A percentile compares a stretch with the other conserved stretches of the same genome.
Evolutionary conservation across 257 asterid genomes (phyloP).

Genomic region (Gentiana straminea): DNA sequence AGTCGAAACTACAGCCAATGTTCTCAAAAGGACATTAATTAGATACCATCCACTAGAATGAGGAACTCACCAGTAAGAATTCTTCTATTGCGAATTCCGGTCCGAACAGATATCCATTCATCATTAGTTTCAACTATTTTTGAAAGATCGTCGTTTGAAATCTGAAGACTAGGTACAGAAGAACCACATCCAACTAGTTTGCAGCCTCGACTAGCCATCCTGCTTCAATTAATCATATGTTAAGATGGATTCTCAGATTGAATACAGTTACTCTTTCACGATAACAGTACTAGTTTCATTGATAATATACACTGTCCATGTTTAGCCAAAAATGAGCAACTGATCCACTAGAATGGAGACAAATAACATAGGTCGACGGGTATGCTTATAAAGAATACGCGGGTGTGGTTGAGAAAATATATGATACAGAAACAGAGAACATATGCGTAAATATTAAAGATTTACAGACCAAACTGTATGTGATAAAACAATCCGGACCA

Average conservation of each 20-base stretch:
- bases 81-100: conserved; percentile 84
- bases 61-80: conserved; percentile 45
- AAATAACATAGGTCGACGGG: no score
- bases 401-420: no score
- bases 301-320: no score
- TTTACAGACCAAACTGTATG: no score
- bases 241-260: conserved; percentile 4
- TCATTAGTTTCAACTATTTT: conserved; percentile 66
- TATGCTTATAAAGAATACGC: no score
- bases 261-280: not conserved
- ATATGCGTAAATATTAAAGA: no score
- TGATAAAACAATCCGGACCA: no score
- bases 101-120: conserved; percentile 82
- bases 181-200: conserved; percentile 91
- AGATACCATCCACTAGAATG: not conserved
- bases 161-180: conserved; percentile 59
- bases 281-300: no score
- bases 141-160: conserved; percentile 79
- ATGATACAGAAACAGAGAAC: no score
- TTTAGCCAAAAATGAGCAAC: no score
- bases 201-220: conserved; percentile 66
- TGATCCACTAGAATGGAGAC: no score
- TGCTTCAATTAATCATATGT: conserved; percentile 12
- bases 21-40: not conserved
- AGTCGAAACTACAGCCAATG: not conserved